Conservation (phyloP, 192 early-diverging fungal species). For the Backusella circina region DNA sequence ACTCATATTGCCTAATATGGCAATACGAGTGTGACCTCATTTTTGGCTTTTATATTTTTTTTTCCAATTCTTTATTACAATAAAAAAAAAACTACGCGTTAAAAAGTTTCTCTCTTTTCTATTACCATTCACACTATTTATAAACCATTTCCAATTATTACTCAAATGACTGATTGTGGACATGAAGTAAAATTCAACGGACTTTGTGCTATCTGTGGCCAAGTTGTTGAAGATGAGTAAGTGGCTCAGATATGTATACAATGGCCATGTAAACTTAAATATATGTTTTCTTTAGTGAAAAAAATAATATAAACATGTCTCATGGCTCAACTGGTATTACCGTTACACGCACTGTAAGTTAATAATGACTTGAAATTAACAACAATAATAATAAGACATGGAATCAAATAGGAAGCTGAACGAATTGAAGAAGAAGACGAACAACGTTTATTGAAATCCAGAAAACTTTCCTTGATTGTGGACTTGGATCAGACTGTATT, state of each 20-base stretch:
- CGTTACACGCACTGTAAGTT: slow-evolving; percentile 54
- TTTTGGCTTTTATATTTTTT: background rate
- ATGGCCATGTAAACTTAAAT: background rate
- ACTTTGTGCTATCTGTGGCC: slow-evolving; percentile 80
- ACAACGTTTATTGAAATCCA: slow-evolving; percentile 54
- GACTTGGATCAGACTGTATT: slow-evolving; percentile 98
- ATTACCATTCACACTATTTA: background rate
- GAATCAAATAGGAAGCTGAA: slow-evolving; percentile 58
- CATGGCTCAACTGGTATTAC: slow-evolving; percentile 70
- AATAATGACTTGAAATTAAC: background rate
- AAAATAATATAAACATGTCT: slow-evolving; percentile 75
- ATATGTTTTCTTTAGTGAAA: slow-evolving; percentile 15
- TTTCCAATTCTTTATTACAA: background rate
- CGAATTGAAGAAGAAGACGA: slow-evolving; percentile 65
- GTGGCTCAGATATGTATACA: background rate
- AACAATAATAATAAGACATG: background rate
- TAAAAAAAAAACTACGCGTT: background rate
- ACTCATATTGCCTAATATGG: background rate
- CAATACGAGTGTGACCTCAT: background rate
- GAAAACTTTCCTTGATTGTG: slow-evolving; percentile 85
- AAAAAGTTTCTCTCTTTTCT: background rate
- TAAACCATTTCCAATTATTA: background rate
- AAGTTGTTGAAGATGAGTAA: slow-evolving; percentile 55
- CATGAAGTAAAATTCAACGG: slow-evolving; percentile 76
- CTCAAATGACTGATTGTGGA: slow-evolving; percentile 42